Percentiles rank a stretch among this genome's conserved stretches.
Conservation (phyloP, 208 protist species). For the Acanthamoeba triangularis region DNA sequence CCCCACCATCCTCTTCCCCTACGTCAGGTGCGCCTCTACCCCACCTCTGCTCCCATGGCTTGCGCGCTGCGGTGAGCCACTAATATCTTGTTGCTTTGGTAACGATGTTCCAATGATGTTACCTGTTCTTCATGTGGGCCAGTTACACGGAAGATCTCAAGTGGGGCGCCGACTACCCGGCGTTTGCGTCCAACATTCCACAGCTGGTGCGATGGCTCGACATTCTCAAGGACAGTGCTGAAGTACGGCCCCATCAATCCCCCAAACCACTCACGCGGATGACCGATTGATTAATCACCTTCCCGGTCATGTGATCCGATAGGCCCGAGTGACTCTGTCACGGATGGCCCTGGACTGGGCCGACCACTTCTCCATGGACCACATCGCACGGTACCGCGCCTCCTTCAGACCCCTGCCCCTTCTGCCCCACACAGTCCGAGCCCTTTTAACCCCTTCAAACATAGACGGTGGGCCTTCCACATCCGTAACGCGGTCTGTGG, state of each 20-base stretch:
- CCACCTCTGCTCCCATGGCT: no score
- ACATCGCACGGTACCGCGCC: not conserved
- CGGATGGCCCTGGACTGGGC: not conserved
- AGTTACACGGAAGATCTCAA: not conserved
- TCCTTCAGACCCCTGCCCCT: not conserved
- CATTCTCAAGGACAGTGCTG: not conserved
- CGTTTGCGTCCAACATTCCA: not conserved
- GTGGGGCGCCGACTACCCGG: not conserved
- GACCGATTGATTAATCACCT: no score
- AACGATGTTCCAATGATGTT: no score
- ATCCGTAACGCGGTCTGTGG: not conserved
- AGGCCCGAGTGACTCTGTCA: not conserved
- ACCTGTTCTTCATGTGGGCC: no score
- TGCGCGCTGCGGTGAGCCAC: no score
- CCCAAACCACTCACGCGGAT: not conserved
- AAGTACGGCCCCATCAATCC: not conserved
- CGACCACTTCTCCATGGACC: not conserved
- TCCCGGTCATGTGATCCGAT: no score
- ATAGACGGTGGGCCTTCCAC: not conserved
- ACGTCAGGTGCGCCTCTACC: not conserved
- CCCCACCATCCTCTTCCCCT: not conserved
- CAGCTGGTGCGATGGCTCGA: conserved; percentile 20
- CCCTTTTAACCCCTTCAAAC: not conserved
- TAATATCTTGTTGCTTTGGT: no score
- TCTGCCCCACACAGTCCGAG: not conserved